A percentile compares a stretch with the other conserved stretches of the same genome.
phyloP scores from a whole-genome alignment of 768 basidiomycete genomes.

The Collybia sordida region DNA sequence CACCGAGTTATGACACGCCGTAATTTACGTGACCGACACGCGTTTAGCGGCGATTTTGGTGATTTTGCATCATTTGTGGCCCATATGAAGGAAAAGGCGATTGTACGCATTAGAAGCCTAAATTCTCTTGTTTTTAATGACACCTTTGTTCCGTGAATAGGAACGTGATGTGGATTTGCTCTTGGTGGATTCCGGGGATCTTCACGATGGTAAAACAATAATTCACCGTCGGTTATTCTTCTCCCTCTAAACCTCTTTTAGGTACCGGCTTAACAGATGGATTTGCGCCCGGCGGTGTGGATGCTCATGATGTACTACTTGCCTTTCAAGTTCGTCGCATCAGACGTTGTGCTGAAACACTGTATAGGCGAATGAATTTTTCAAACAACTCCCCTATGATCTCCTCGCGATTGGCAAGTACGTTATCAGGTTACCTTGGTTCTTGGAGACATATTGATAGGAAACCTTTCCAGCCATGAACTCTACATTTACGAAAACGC shows the following conservation, averaged over 20 bases:
- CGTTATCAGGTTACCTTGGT: constrained; percentile 17
- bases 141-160: constrained; percentile 21
- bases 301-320: constrained; percentile 63
- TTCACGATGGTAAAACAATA: constrained; percentile 58
- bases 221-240: too few species aligned
- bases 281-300: constrained; percentile 64
- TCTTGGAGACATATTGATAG: background rate
- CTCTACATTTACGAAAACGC: constrained; percentile 70
- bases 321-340: background rate
- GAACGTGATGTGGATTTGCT: constrained; percentile 79
- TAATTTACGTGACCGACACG: background rate
- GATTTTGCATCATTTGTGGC: constrained; percentile 85
- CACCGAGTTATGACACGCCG: background rate
- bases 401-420: constrained; percentile 83
- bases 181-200: constrained; percentile 78
- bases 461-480: constrained; percentile 58
- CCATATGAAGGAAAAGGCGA: constrained; percentile 77
- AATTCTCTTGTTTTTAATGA: background rate
- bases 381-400: constrained; percentile 76
- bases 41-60: constrained; percentile 58
- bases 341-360: background rate
- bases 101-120: constrained; percentile 29
- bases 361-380: constrained; percentile 68
- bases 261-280: constrained; percentile 81
- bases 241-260: constrained; percentile 17